Conservation (phyloP, 2,329 filamentous ascomycete genomes). For the Fusarium sacchari region DNA sequence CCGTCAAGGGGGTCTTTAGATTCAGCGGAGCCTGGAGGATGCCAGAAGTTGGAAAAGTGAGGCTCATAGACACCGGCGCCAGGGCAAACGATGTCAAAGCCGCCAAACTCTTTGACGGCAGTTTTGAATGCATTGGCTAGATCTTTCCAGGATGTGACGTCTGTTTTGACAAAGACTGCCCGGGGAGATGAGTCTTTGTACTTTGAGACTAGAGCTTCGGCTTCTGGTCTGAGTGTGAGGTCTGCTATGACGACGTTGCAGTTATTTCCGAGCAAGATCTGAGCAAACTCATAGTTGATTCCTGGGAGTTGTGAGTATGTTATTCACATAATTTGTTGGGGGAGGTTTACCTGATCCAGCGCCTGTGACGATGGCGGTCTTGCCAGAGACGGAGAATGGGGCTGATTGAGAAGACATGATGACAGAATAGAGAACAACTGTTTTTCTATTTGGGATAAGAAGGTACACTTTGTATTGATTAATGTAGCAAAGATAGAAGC, state of each 20-base stretch:
- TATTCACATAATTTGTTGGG: accelerated
- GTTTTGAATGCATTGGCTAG: conserved; percentile 50
- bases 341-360: conserved; percentile 27
- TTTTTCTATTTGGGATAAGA: accelerated
- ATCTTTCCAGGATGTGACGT: conserved; percentile 56
- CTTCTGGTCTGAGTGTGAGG: conserved; percentile 54
- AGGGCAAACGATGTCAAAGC: conserved; percentile 56
- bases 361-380: conserved; percentile 34
- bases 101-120: conserved; percentile 50
- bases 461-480: neutral
- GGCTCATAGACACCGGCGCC: conserved; percentile 61
- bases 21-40: conserved; percentile 50
- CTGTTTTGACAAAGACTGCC: conserved; percentile 56
- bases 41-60: conserved; percentile 55
- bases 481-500: accelerated
- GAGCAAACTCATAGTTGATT: conserved; percentile 52
- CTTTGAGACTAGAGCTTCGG: conserved; percentile 47
- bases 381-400: conserved; percentile 36
- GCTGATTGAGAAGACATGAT: conserved; percentile 11
- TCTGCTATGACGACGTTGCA: conserved; percentile 60
- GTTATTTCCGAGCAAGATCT: conserved; percentile 52
- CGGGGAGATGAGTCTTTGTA: conserved; percentile 40
- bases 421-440: neutral
- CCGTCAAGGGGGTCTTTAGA: conserved; percentile 46
- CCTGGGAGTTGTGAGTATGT: neutral